Evolutionary conservation across 2,329 filamentous ascomycete species (phyloP).

Genomic region (Arachnomyces sp.): DNA sequence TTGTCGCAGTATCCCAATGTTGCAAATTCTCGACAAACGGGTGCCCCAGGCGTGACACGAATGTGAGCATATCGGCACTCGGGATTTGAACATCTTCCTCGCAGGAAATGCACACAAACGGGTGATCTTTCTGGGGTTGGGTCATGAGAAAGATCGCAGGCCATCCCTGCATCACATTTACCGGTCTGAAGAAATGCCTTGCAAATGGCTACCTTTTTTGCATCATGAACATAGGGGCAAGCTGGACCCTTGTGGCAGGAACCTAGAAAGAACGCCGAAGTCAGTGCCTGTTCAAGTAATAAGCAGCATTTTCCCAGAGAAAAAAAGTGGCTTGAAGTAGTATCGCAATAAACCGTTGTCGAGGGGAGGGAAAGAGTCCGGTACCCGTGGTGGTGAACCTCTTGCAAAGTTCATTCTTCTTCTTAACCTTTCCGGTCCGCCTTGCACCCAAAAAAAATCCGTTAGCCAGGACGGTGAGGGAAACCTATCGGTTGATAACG

Average conservation of each 20-base stretch:
- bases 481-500: conserved; percentile 27
- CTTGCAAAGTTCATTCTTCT: conserved; percentile 67
- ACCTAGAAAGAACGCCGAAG: conserved; percentile 51
- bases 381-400: conserved; percentile 51
- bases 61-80: conserved; percentile 84
- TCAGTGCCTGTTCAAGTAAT: conserved; percentile 16
- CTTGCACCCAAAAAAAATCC: conserved; percentile 14
- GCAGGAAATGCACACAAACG: conserved; percentile 80
- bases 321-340: neutral
- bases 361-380: conserved; percentile 26
- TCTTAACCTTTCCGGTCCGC: conserved; percentile 49
- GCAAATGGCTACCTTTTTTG: conserved; percentile 81
- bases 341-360: conserved; percentile 10
- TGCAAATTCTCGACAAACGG: conserved; percentile 78
- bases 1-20: conserved; percentile 82
- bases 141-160: conserved; percentile 87
- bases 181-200: conserved; percentile 76
- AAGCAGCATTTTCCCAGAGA: conserved; percentile 5
- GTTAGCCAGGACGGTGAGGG: conserved; percentile 1
- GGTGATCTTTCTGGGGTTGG: conserved; percentile 75
- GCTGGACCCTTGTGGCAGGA: conserved; percentile 72
- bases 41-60: conserved; percentile 65
- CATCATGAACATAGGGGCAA: conserved; percentile 78
- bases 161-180: conserved; percentile 65
- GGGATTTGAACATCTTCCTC: conserved; percentile 80